A percentile compares a stretch with the other conserved stretches of the same genome.
Conservation (phyloP, 208 protist genomes). For the Tritrichomonas musculus region DNA sequence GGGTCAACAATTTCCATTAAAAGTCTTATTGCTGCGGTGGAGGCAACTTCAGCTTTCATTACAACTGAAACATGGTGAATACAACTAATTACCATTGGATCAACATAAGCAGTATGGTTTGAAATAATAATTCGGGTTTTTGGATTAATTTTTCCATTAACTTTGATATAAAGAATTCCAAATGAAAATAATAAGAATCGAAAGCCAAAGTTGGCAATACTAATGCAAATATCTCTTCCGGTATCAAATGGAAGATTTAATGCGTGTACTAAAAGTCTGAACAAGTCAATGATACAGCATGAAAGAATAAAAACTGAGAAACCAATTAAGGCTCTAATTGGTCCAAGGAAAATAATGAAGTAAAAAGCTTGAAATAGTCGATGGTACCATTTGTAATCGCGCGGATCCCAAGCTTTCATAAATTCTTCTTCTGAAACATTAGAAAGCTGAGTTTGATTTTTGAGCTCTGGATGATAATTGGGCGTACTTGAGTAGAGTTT, state of each 20-base stretch:
- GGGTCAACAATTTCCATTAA: background rate
- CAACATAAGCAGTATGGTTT: background rate
- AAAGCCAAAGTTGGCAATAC: background rate
- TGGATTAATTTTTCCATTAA: background rate
- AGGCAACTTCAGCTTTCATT: background rate
- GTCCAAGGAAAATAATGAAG: background rate
- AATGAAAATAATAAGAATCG: background rate
- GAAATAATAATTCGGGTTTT: background rate
- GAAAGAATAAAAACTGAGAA: background rate
- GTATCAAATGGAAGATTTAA: too few species aligned
- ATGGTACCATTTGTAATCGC: background rate
- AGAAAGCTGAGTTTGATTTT: background rate
- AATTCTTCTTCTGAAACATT: constrained; percentile 2
- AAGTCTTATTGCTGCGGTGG: too few species aligned
- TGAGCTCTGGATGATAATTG: background rate
- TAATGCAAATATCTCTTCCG: background rate
- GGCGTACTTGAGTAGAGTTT: background rate
- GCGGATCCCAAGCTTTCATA: background rate
- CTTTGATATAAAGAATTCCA: background rate
- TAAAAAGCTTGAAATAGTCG: background rate
- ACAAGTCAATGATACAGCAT: too few species aligned
- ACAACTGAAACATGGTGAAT: background rate
- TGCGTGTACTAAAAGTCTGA: background rate
- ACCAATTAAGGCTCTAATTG: background rate
- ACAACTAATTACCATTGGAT: background rate